phyloP scores from a whole-genome alignment of 83 land plant genomes.

The Picea mariana region DNA sequence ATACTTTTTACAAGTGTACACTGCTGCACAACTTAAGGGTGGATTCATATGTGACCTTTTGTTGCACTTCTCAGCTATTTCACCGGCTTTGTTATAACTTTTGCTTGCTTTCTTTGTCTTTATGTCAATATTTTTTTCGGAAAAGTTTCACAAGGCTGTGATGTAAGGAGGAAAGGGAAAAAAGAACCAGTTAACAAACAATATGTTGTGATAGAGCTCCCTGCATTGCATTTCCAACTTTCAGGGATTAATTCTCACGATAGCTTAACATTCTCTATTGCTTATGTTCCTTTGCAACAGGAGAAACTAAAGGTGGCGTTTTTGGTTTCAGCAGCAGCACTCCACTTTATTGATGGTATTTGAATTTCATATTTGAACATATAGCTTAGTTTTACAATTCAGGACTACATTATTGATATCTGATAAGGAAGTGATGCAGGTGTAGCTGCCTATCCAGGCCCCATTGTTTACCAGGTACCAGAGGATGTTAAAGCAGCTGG shows the following conservation, averaged over 20 bases:
- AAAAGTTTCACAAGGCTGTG: not conserved
- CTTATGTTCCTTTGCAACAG: conserved; percentile 27
- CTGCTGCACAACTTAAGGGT: too few relatives aligned
- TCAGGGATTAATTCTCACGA: not conserved
- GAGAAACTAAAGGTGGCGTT: conserved; percentile 73
- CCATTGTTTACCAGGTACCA: conserved; percentile 26
- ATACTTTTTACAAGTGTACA: too few relatives aligned
- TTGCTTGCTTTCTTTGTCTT: too few relatives aligned
- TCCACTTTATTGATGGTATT: conserved; percentile 66
- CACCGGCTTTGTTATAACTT: too few relatives aligned
- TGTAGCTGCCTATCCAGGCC: not conserved
- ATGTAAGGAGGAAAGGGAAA: not conserved
- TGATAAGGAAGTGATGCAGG: not conserved
- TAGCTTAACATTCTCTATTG: not conserved
- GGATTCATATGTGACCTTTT: too few relatives aligned
- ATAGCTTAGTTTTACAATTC: not conserved
- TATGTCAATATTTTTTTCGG: too few relatives aligned
- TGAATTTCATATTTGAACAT: not conserved
- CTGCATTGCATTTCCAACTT: not conserved
- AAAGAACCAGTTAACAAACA: not conserved
- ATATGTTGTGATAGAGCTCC: not conserved
- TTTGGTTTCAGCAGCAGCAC: conserved; percentile 73
- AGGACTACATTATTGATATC: too few relatives aligned
- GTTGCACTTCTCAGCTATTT: too few relatives aligned
- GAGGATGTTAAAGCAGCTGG: conserved; percentile 53